Evolutionary conservation across 1,284 basidiomycete species (phyloP).

Genomic region (Pterulicium gracile): DNA sequence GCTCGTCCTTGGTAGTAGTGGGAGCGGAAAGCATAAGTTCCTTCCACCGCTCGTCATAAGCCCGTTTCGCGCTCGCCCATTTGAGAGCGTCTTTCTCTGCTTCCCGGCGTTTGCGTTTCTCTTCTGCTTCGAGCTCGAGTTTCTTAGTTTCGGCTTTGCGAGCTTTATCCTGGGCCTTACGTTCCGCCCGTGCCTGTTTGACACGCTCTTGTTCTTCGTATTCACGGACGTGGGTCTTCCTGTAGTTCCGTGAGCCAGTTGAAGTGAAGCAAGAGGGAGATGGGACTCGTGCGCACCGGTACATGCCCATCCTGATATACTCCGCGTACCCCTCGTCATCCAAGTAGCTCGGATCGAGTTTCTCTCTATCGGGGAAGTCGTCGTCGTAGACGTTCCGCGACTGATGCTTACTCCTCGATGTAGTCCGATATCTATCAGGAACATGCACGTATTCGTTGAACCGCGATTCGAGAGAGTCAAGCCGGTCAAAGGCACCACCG

Average conservation of each 20-base stretch:
- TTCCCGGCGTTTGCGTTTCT: constrained; percentile 34
- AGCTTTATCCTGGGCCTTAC: constrained; percentile 42
- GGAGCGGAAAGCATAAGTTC: constrained; percentile 25
- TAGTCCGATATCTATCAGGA: constrained; percentile 43
- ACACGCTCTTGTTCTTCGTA: constrained; percentile 49
- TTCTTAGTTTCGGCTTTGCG: constrained; percentile 39
- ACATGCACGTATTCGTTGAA: constrained; percentile 61
- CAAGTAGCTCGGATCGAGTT: constrained; percentile 46
- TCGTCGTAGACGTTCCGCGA: constrained; percentile 24
- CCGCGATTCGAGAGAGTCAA: constrained; percentile 49
- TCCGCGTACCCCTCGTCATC: constrained; percentile 81
- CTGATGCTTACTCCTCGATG: constrained; percentile 10
- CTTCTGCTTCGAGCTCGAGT: constrained; percentile 39
- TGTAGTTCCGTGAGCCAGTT: constrained; percentile 17
- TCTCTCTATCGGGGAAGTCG: too few species aligned
- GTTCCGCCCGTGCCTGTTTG: constrained; percentile 38
- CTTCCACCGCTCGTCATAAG: constrained; percentile 54
- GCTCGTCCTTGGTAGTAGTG: constrained; percentile 11
- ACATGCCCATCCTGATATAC: constrained; percentile 72
- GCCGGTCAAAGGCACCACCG: constrained; percentile 19
- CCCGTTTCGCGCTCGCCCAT: constrained; percentile 32
- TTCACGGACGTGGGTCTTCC: constrained; percentile 56
- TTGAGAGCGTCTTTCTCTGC: constrained; percentile 32
- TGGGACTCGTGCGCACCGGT: constrained; percentile 38
- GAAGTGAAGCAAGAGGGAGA: not conserved